Percentiles rank a stretch among this genome's conserved stretches.
These are phyloP conservation scores for Parmales sp. DNA, from an alignment of 108 stramenopile genomes.

Conservation along the genomic window DNA sequence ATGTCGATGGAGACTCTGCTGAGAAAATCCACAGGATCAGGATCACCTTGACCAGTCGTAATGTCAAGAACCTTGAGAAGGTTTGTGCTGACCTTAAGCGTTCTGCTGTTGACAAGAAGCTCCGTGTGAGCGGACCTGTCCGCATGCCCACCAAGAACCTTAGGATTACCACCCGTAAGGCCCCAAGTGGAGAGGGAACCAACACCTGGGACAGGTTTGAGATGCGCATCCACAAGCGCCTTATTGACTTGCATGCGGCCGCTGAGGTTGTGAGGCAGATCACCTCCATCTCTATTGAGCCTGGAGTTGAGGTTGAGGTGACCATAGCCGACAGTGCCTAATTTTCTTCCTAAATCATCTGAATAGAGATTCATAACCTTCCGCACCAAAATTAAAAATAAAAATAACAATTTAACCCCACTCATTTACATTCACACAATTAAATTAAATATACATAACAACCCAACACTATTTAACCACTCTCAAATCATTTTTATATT, in stretches of 20 bases:
- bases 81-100: conserved; percentile 96
- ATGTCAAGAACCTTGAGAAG: conserved; percentile 96
- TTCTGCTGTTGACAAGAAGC: conserved; percentile 82
- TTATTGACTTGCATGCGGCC: conserved; percentile 93
- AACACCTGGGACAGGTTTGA: conserved; percentile 99
- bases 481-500: too few relatives aligned
- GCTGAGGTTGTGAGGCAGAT: conserved; percentile 96
- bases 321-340: conserved; percentile 76
- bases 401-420: too few relatives aligned
- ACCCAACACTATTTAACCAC: too few relatives aligned
- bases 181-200: conserved; percentile 98
- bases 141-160: conserved; percentile 98
- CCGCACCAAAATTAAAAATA: too few relatives aligned
- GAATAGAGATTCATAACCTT: too few relatives aligned
- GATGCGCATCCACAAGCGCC: conserved; percentile 99
- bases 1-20: conserved; percentile 38
- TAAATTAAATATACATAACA: too few relatives aligned
- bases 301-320: conserved; percentile 97
- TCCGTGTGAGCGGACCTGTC: conserved; percentile 89
- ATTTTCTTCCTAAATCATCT: too few relatives aligned
- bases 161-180: conserved; percentile 95
- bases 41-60: conserved; percentile 96
- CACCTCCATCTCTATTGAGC: conserved; percentile 95
- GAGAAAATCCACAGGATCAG: conserved; percentile 88
- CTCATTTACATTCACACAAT: too few relatives aligned